Base-by-base conservation (phyloP, 2,329 filamentous ascomycete genomes). In the Dryadomyces quercivorus region DNA sequence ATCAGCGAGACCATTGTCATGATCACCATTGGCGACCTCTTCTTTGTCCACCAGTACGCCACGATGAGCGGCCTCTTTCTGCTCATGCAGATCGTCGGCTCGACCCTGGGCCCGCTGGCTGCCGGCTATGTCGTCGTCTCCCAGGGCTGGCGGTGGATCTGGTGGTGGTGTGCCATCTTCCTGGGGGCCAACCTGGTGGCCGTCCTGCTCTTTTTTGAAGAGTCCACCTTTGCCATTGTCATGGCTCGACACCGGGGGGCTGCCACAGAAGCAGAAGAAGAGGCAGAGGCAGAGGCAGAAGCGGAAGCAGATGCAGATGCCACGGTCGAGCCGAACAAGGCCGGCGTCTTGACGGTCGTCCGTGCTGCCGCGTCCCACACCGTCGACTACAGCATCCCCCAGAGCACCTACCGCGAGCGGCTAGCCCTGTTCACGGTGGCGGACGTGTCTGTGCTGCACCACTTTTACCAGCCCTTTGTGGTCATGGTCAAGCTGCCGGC, bases 31-130 rank as follows among this genome's bases (percentile, higher is more conserved):
- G 38, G 75, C 8, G 77, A 80, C 58, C 63, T 79, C 43, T 80
- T 80, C 64, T 80, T 78, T 62, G 64, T 80, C 10, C 76, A 81
- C 57, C 74, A 81, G 61, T 67, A 77, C 54, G 76, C 75, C 2
- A 65, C 68, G 52, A 79, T 79, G 75, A 70, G 65, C 26, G 34
- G 73, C 58, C 60, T 70, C 16, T 74, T 74, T 59, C 71, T 70
- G 9, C 67, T 67, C n/a, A 70, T 69, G 31, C 68, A 65, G 59
- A 73, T 70, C 57, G 74, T 70, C 58, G 53, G 38, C n/a, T n/a
- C 36, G 43, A 16, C 18, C 6, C 58, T 75, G 5, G 72, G 72
- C 0, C 75, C 75, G 3, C 59, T 78, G 7, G 63, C 76, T 40
- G 71, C 72, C 6, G 75, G 75, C 1, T 78, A 73, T 59, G 72